phyloP scores from a whole-genome alignment of 768 basidiomycete genomes.

The Collybia sp. region DNA sequence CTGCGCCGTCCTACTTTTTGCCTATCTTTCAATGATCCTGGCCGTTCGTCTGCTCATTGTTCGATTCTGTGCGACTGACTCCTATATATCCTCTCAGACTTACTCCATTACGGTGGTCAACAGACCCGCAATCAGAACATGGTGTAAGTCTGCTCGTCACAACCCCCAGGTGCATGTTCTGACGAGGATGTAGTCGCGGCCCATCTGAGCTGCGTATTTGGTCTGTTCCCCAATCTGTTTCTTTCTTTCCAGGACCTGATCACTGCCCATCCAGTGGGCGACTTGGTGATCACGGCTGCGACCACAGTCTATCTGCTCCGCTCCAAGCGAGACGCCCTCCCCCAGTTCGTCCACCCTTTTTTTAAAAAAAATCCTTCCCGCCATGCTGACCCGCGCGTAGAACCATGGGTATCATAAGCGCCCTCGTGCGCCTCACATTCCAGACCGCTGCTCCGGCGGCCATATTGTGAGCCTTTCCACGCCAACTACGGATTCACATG shows the following conservation, averaged over 20 bases:
- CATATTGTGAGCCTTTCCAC: too few relatives aligned
- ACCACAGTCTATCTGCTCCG: constrained; percentile 24
- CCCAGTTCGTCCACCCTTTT: constrained; percentile 13
- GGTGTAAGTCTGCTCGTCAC: constrained; percentile 18
- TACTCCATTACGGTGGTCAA: constrained; percentile 18
- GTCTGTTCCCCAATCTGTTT: constrained; percentile 6
- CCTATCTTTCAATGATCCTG: constrained; percentile 18
- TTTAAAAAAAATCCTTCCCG: background rate
- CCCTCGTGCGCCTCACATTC: constrained; percentile 26
- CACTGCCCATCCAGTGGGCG: constrained; percentile 16
- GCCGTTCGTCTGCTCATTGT: constrained; percentile 15
- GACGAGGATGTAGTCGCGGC: constrained; percentile 16
- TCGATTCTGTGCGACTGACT: background rate
- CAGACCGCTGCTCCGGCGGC: background rate
- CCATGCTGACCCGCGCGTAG: constrained; percentile 2
- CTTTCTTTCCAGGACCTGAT: background rate
- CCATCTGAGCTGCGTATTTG: constrained; percentile 20
- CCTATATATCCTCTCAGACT: constrained; percentile 13
- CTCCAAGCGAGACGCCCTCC: constrained; percentile 20
- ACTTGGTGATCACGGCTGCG: constrained; percentile 18
- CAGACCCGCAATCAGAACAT: constrained; percentile 13
- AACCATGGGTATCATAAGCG: constrained; percentile 20
- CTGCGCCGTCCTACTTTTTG: constrained; percentile 17
- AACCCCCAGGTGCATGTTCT: background rate
- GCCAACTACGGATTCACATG: too few relatives aligned